Base-by-base conservation (phyloP, 306 rosid species). In the Citrullus colocynthis region DNA sequence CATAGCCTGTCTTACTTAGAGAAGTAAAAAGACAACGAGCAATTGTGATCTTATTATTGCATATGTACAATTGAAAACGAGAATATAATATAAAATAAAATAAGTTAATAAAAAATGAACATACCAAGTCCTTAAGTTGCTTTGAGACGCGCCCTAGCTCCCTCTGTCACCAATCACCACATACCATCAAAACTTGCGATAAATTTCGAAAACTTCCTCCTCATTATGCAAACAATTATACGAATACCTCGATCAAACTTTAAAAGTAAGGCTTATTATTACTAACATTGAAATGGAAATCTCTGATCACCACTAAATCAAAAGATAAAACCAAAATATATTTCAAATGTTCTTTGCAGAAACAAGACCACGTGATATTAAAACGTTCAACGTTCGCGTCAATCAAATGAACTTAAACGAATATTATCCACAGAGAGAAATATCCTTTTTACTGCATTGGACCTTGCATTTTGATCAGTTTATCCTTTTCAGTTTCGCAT, bases 91-190 rank as follows among this genome's bases (percentile, higher is more conserved):
- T 24, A 24, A 24, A 24, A 24, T 24, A 24, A 24, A 24, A 69
- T 32, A 69, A 9, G 34, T 8, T 20, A n/a, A 4, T 18, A 44
- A 42, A 11, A 1, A 69, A 2, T 65, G 24, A 70, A 70, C 93
- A 79, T 88, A 93, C 97, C 89, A 82, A 74, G 79, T 86, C 64
- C 28, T 66, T 77, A 62, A 90, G 86, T 76, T 90, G 86, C 86
- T 90, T 81, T 14, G 87, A 85, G 13, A 87, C 88, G 42, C 67
- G 74, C 44, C 84, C 93, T 75, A 90, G 91, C 93, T 91, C 96
- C 88, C 78, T 87, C 94, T 94, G 94, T 76, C 80, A 75, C 73
- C 78, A 63, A 63, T 83, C 62, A 70, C 73, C 74, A 61, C 67
- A 85, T 62, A 59, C 76, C 81, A 88, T 13, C 28, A 62, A 41